Evolutionary conservation across 768 basidiomycete species (phyloP).

Genomic region (Phanerochaete carnosa): DNA sequence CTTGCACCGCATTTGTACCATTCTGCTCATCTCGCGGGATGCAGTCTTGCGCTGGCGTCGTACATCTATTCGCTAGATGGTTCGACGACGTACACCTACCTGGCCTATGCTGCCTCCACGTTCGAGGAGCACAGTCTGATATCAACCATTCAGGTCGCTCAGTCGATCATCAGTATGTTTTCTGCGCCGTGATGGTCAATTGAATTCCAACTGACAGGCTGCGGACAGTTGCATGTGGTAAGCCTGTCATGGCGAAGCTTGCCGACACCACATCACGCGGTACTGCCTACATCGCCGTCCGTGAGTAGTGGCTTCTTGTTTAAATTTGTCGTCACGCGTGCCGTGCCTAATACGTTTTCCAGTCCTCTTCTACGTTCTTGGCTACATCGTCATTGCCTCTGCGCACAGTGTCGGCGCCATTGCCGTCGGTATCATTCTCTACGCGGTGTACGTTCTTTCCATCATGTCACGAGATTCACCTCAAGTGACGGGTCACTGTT

Average conservation of each 20-base stretch:
- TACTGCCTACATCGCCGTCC: slow-evolving; percentile 45
- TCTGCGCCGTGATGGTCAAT: neutral
- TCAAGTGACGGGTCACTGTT: slow-evolving; percentile 20
- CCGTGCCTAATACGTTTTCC: slow-evolving; percentile 18
- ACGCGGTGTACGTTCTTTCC: slow-evolving; percentile 42
- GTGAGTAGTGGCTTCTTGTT: slow-evolving; percentile 31
- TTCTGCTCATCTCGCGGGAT: neutral
- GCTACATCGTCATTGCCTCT: slow-evolving; percentile 32
- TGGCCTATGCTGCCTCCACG: slow-evolving; percentile 23
- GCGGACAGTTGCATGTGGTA: slow-evolving; percentile 22
- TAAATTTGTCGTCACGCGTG: slow-evolving; percentile 15
- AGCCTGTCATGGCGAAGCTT: slow-evolving; percentile 53
- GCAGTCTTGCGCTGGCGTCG: slow-evolving; percentile 54
- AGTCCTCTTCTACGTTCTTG: slow-evolving; percentile 39
- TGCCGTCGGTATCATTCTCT: slow-evolving; percentile 44
- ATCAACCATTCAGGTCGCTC: slow-evolving; percentile 25
- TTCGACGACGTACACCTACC: slow-evolving; percentile 64
- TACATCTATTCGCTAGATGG: slow-evolving; percentile 78
- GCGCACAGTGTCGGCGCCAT: slow-evolving; percentile 24
- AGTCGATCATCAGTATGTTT: slow-evolving; percentile 34
- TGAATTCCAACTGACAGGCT: neutral
- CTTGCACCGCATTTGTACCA: neutral
- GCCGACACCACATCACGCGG: slow-evolving; percentile 49
- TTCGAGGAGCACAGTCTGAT: slow-evolving; percentile 23
- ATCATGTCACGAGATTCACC: neutral